These are phyloP conservation scores for Gracilaria domingensis DNA, from an alignment of 23 red algal species.

Conservation along the genomic window DNA sequence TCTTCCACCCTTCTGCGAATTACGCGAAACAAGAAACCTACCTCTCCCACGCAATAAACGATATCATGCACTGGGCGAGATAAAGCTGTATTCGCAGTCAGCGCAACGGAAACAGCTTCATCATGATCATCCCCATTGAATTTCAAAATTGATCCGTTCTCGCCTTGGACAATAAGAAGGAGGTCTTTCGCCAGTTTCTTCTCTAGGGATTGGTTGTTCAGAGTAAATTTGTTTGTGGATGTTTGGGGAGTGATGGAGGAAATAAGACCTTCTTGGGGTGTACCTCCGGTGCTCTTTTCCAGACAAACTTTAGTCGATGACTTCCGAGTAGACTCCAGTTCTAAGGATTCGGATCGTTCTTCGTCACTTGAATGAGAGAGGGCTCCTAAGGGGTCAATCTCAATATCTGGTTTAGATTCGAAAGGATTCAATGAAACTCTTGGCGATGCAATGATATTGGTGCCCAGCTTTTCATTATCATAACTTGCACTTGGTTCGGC, in stretches of 20 bases:
- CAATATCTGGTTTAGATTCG: slow-evolving; percentile 28
- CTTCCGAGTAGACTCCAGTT: neutral
- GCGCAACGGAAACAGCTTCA: slow-evolving; percentile 29
- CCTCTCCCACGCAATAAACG: slow-evolving; percentile 59
- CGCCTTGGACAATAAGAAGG: slow-evolving; percentile 72
- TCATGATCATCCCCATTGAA: slow-evolving; percentile 23
- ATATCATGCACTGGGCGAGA: slow-evolving; percentile 46
- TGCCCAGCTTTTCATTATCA: neutral
- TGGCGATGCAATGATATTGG: neutral
- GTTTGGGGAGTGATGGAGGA: neutral
- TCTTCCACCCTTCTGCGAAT: slow-evolving; percentile 50
- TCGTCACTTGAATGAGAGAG: slow-evolving; percentile 14
- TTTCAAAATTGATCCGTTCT: slow-evolving; percentile 46
- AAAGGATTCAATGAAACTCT: slow-evolving; percentile 41
- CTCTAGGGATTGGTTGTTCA: slow-evolving; percentile 59
- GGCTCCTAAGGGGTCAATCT: slow-evolving; percentile 8
- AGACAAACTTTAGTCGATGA: neutral
- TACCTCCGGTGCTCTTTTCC: neutral
- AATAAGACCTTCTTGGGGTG: neutral
- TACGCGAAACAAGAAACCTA: slow-evolving; percentile 75
- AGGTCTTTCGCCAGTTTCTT: slow-evolving; percentile 33
- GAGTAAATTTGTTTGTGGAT: neutral
- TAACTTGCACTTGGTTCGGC: slow-evolving; percentile 4
- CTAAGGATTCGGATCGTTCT: slow-evolving; percentile 21
- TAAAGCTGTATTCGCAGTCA: slow-evolving; percentile 22